These are phyloP conservation scores for Apodospora peruviana DNA, from an alignment of 495 filamentous ascomycete genomes.

Conservation along the genomic window DNA sequence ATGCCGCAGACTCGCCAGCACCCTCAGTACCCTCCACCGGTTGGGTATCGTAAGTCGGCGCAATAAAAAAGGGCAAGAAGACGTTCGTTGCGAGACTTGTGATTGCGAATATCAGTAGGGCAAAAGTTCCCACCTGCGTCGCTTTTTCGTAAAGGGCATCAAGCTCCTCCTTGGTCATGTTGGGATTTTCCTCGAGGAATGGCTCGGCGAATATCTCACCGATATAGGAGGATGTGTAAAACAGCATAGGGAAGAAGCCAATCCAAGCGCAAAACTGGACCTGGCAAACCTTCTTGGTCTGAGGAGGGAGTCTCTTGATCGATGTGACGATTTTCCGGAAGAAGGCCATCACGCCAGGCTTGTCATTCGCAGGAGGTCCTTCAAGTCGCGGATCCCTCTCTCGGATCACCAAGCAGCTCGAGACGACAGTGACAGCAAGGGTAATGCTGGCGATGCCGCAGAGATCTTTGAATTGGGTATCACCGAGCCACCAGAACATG, in stretches of 20 bases:
- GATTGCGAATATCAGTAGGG: constrained; percentile 79
- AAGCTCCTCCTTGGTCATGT: constrained; percentile 68
- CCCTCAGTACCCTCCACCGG: constrained; percentile 11
- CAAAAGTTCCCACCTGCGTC: constrained; percentile 77
- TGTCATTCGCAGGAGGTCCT: constrained; percentile 48
- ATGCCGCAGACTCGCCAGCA: constrained; percentile 11
- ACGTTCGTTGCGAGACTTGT: constrained; percentile 74
- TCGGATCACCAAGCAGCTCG: constrained; percentile 59
- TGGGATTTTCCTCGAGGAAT: constrained; percentile 64
- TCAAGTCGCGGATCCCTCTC: constrained; percentile 78
- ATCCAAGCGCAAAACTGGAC: constrained; percentile 90
- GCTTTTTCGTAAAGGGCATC: constrained; percentile 74
- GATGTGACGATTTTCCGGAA: constrained; percentile 73
- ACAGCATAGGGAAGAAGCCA: constrained; percentile 92
- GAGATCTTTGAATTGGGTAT: constrained; percentile 84
- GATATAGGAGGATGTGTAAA: constrained; percentile 88
- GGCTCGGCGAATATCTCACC: constrained; percentile 85
- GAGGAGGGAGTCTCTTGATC: constrained; percentile 66
- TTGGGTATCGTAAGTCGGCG: constrained; percentile 60
- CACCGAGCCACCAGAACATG: constrained; percentile 67
- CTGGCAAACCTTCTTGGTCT: constrained; percentile 75
- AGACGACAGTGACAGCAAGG: constrained; percentile 57
- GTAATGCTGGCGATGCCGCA: constrained; percentile 73
- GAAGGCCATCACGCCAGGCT: constrained; percentile 66
- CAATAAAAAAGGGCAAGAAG: constrained; percentile 74